Evolutionary conservation across 495 filamentous ascomycete species (phyloP).

Genomic region (Hypoxylon rickii): DNA sequence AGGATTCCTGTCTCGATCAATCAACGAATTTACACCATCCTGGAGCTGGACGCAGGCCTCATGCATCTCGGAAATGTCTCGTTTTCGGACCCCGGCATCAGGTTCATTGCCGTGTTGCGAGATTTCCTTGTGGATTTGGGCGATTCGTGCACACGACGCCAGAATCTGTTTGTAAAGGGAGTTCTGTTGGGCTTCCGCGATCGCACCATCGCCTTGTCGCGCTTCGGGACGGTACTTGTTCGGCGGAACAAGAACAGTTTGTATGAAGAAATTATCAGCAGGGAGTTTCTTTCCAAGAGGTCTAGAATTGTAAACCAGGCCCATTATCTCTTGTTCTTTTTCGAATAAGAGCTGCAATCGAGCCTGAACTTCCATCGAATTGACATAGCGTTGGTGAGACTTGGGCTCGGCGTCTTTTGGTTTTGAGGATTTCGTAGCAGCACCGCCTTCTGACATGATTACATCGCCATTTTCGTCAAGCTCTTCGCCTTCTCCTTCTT

Average conservation of each 20-base stretch:
- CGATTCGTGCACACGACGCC: conserved; percentile 67
- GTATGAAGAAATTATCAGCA: conserved; percentile 93
- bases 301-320: conserved; percentile 79
- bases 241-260: conserved; percentile 81
- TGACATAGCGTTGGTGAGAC: conserved; percentile 67
- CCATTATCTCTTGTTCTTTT: conserved; percentile 79
- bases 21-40: conserved; percentile 84
- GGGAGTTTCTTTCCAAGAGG: conserved; percentile 60
- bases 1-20: conserved; percentile 85
- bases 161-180: conserved; percentile 80
- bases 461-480: conserved; percentile 56
- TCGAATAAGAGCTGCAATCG: conserved; percentile 80
- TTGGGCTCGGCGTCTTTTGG: conserved; percentile 38
- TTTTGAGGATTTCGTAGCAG: conserved; percentile 29
- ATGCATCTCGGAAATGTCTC: conserved; percentile 50
- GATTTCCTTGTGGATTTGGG: conserved; percentile 76
- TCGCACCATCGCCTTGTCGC: conserved; percentile 72
- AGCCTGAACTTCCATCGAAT: conserved; percentile 74
- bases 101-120: conserved; percentile 34
- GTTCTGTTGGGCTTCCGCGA: conserved; percentile 87
- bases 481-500: conserved; percentile 56
- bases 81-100: conserved; percentile 18
- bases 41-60: conserved; percentile 79
- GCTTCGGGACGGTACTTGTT: conserved; percentile 92
- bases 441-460: conserved; percentile 46